Evolutionary conservation across 768 basidiomycete species (phyloP).

Genomic region (Pleurotus giganteus): DNA sequence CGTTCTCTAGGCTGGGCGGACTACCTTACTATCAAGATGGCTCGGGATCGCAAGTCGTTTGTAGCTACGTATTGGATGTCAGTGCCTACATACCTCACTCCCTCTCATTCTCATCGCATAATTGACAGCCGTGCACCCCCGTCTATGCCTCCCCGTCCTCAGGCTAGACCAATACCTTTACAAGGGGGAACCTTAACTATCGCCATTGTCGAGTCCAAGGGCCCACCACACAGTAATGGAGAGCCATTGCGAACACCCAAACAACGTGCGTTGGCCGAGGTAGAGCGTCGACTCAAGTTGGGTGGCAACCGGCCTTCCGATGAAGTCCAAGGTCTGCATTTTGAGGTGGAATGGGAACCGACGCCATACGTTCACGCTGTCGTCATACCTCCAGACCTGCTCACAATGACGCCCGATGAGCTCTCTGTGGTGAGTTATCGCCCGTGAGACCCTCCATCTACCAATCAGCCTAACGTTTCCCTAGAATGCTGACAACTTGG

Average conservation of each 20-base stretch:
- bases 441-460: background rate
- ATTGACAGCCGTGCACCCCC: constrained; percentile 35
- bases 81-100: constrained; percentile 19
- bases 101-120: background rate
- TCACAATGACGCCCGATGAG: constrained; percentile 36
- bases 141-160: constrained; percentile 24
- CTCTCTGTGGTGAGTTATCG: constrained; percentile 56
- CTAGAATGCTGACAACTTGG: constrained; percentile 65
- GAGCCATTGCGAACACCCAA: constrained; percentile 54
- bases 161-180: constrained; percentile 38
- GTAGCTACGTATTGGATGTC: constrained; percentile 89
- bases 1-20: constrained; percentile 86
- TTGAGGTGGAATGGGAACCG: constrained; percentile 80
- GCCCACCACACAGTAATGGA: constrained; percentile 31
- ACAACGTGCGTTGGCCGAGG: constrained; percentile 52
- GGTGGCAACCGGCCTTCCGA: constrained; percentile 60
- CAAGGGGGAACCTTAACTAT: constrained; percentile 75
- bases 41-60: constrained; percentile 63
- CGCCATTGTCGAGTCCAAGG: constrained; percentile 58
- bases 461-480: background rate
- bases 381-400: constrained; percentile 46
- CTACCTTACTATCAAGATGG: constrained; percentile 69
- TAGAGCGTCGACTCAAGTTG: constrained; percentile 66
- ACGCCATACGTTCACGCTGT: constrained; percentile 65
- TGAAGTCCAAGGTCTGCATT: constrained; percentile 65